phyloP scores from a whole-genome alignment of 495 filamentous ascomycete species.

The Neurospora sp. region DNA sequence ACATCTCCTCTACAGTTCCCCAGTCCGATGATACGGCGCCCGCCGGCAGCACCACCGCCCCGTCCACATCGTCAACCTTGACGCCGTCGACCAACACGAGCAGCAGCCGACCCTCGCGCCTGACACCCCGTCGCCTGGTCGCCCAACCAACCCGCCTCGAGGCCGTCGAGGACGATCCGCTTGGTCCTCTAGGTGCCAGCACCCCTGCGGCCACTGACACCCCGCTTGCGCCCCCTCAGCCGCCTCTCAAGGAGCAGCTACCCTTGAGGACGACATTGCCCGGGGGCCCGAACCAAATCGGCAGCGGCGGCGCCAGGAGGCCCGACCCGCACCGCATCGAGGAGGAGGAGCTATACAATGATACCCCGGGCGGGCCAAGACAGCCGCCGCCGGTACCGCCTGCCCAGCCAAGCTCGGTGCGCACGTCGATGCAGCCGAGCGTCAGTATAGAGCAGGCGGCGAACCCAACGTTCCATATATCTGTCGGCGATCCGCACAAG shows the following conservation, averaged over 20 bases:
- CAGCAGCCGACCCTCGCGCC: slow-evolving; percentile 18
- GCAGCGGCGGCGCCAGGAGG: slow-evolving; percentile 21
- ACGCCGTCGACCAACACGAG: slow-evolving; percentile 34
- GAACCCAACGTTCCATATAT: slow-evolving; percentile 84
- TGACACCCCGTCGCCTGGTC: slow-evolving; percentile 60
- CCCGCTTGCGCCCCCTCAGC: slow-evolving; percentile 53
- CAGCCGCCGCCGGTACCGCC: slow-evolving; percentile 68
- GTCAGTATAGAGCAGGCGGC: slow-evolving; percentile 82
- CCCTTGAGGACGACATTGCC: slow-evolving; percentile 46
- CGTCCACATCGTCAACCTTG: slow-evolving; percentile 10
- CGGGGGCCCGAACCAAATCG: background rate
- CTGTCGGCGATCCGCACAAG: slow-evolving; percentile 93
- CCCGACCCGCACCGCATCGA: slow-evolving; percentile 50
- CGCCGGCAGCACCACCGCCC: background rate
- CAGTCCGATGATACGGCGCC: background rate
- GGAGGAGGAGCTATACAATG: slow-evolving; percentile 43
- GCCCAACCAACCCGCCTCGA: slow-evolving; percentile 76
- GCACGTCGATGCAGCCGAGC: slow-evolving; percentile 64
- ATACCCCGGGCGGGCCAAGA: slow-evolving; percentile 39
- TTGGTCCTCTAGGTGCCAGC: slow-evolving; percentile 79
- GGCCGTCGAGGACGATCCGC: slow-evolving; percentile 72
- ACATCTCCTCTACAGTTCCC: background rate
- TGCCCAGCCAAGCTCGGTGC: slow-evolving; percentile 38
- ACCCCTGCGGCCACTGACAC: slow-evolving; percentile 51
- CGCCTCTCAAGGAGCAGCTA: slow-evolving; percentile 76